These are phyloP conservation scores for Aegle marmelos DNA, from an alignment of 345 rosid species.

Conservation along the genomic window DNA sequence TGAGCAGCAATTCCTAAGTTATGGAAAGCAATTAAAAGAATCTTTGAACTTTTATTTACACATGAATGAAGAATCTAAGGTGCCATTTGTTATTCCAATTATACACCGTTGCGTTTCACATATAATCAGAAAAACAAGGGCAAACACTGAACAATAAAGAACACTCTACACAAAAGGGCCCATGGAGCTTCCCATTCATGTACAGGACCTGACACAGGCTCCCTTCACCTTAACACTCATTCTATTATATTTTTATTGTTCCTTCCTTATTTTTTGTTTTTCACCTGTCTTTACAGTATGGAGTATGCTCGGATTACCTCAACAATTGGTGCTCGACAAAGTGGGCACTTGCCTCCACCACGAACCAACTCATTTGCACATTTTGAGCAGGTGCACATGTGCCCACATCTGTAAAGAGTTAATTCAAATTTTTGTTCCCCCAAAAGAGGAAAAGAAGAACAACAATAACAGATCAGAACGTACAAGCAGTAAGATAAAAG, in stretches of 20 bases:
- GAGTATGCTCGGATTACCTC: conserved; percentile 98
- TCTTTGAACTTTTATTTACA: conserved; percentile 39
- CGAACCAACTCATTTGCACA: conserved; percentile 91
- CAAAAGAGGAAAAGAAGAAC: background rate
- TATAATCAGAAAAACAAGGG: conserved; percentile 42
- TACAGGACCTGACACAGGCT: conserved; percentile 10
- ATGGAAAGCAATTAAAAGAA: conserved; percentile 7
- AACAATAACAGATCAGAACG: background rate
- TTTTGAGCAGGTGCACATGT: conserved; percentile 97
- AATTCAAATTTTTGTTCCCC: background rate
- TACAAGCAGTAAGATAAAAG: background rate
- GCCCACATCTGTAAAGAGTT: conserved; percentile 75
- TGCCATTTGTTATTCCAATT: conserved; percentile 49
- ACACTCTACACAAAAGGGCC: conserved; percentile 22
- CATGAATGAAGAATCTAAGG: conserved; percentile 39
- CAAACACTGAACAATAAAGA: conserved; percentile 21
- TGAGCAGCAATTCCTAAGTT: background rate
- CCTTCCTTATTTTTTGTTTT: background rate
- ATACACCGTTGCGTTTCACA: conserved; percentile 34
- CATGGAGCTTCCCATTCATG: conserved; percentile 10
- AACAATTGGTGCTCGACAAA: conserved; percentile 91
- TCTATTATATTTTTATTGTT: conserved; percentile 15
- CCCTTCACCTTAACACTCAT: conserved; percentile 19
- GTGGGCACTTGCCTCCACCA: conserved; percentile 89
- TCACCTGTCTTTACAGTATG: conserved; percentile 53